These are phyloP conservation scores for Candida arabinofermentans DNA, from an alignment of 805 yeast genomes.

Conservation along the genomic window DNA sequence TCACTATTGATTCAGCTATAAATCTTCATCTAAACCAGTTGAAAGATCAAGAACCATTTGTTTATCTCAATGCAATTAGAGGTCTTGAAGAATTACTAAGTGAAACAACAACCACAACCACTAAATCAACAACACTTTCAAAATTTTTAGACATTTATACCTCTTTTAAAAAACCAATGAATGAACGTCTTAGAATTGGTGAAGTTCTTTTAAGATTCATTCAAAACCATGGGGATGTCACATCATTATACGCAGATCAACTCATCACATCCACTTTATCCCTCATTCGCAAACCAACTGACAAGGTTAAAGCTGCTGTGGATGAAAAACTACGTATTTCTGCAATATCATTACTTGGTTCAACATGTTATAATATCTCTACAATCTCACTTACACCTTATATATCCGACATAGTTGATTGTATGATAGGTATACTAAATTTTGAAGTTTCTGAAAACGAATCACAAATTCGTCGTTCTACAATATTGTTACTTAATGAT, in stretches of 20 bases:
- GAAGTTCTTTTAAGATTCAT: slow-evolving; percentile 70
- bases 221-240: slow-evolving; percentile 42
- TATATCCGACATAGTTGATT: slow-evolving; percentile 61
- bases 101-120: slow-evolving; percentile 36
- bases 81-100: slow-evolving; percentile 65
- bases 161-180: slow-evolving; percentile 34
- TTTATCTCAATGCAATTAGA: slow-evolving; percentile 80
- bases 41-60: slow-evolving; percentile 78
- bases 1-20: slow-evolving; percentile 50
- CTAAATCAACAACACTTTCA: slow-evolving; percentile 6
- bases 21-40: slow-evolving; percentile 61
- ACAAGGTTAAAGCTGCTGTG: slow-evolving; percentile 5
- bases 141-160: slow-evolving; percentile 12
- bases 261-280: slow-evolving; percentile 43
- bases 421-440: slow-evolving; percentile 69
- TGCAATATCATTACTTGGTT: slow-evolving; percentile 80
- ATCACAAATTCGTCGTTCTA: slow-evolving; percentile 69
- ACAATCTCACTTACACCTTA: slow-evolving; percentile 44
- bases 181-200: slow-evolving; percentile 73
- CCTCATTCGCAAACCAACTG: slow-evolving; percentile 15
- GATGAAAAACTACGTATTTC: slow-evolving; percentile 78
- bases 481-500: slow-evolving; percentile 65
- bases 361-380: slow-evolving; percentile 57
- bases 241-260: slow-evolving; percentile 24
- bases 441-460: slow-evolving; percentile 44